Percentiles rank a stretch among this genome's conserved stretches.
phyloP scores from a whole-genome alignment of 2,329 filamentous ascomycete genomes.

The Penicillium sp. region DNA sequence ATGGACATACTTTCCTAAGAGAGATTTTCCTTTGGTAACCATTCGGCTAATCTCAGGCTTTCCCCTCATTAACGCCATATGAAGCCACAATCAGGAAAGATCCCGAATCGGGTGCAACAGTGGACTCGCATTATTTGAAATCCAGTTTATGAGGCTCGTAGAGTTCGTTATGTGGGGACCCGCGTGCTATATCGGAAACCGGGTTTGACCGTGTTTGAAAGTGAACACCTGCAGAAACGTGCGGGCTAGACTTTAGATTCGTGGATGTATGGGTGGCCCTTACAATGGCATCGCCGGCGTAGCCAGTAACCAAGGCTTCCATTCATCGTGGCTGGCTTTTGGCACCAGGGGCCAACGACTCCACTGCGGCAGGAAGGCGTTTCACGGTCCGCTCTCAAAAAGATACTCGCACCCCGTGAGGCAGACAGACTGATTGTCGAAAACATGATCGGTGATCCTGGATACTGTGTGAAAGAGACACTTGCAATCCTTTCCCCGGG shows the following conservation, averaged over 20 bases:
- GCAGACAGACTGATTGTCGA: no score
- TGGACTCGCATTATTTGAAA: background rate
- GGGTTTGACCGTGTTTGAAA: constrained; percentile 6
- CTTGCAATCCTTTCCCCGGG: no score
- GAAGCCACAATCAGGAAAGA: background rate
- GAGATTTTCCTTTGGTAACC: background rate
- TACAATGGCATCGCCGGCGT: no score
- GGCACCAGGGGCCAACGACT: no score
- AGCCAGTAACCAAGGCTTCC: no score
- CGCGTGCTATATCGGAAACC: constrained; percentile 5
- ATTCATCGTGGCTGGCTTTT: no score
- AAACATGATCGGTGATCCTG: no score
- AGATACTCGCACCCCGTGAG: no score
- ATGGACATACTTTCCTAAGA: background rate
- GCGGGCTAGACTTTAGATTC: constrained; percentile 10
- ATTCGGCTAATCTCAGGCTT: background rate
- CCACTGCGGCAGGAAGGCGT: no score
- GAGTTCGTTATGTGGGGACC: background rate
- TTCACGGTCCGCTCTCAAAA: no score
- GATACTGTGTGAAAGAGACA: no score
- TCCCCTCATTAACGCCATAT: background rate
- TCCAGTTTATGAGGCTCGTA: background rate
- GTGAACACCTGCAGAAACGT: constrained; percentile 12
- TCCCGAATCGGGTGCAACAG: background rate
- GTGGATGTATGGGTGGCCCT: background rate